Conservation (phyloP, 257 asterid genomes). For the Lithospermum erythrorhizon region DNA sequence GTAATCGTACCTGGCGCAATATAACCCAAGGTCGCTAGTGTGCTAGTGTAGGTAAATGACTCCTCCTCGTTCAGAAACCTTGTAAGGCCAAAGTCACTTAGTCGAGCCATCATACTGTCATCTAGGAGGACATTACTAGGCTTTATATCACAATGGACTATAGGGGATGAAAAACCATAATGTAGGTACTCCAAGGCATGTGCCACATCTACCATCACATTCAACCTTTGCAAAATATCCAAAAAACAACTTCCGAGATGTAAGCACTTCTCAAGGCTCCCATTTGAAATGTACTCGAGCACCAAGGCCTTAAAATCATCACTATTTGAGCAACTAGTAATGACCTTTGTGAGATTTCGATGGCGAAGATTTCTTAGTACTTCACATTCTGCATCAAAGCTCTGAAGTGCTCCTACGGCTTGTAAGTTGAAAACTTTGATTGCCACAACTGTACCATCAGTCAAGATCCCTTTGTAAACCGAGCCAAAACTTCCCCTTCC, state of each 20-base stretch:
- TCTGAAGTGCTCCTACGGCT: not conserved
- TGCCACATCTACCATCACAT: constrained; percentile 5
- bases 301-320: constrained; percentile 4
- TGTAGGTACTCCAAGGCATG: constrained; percentile 5
- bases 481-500: constrained; percentile 5
- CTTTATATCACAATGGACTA: constrained; percentile 7
- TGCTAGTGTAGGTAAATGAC: not conserved
- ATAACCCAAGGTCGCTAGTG: constrained; percentile 3
- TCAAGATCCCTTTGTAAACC: not conserved
- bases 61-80: not conserved
- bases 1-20: constrained; percentile 1
- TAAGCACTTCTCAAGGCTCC: constrained; percentile 6
- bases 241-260: not conserved
- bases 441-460: not conserved
- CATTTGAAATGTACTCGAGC: constrained; percentile 3
- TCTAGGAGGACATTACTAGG: constrained; percentile 5
- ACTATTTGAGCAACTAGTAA: not conserved
- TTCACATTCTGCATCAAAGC: constrained; percentile 4
- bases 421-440: constrained; percentile 6
- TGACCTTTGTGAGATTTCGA: constrained; percentile 7
- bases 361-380: not conserved
- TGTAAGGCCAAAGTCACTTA: constrained; percentile 6
- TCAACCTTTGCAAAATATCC: constrained; percentile 4
- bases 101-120: constrained; percentile 1
- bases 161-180: not conserved